Evolutionary conservation across 1,139 yeast genomes (phyloP).

Genomic region (Yamadazyma sp.): DNA sequence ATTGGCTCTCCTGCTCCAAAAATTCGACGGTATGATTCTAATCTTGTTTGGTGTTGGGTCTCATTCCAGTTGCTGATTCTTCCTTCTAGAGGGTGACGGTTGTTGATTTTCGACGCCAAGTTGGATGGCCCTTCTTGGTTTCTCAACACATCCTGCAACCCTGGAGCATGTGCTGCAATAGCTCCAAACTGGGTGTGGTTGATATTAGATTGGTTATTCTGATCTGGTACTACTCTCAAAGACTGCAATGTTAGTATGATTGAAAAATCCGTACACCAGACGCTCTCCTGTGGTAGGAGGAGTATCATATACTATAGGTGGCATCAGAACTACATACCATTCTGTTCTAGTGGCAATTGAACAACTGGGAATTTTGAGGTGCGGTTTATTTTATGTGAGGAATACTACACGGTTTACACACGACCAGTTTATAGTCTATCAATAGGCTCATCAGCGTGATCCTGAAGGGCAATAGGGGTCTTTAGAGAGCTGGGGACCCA

Average conservation of each 20-base stretch:
- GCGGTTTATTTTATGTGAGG: too few relatives aligned
- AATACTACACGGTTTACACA: background rate
- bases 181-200: slow-evolving; percentile 51
- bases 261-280: background rate
- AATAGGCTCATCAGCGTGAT: slow-evolving; percentile 6
- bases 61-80: slow-evolving; percentile 79
- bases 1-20: slow-evolving; percentile 95
- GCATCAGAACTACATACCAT: slow-evolving; percentile 4
- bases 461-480: slow-evolving; percentile 5
- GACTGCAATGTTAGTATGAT: slow-evolving; percentile 27
- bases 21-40: slow-evolving; percentile 78
- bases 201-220: slow-evolving; percentile 38
- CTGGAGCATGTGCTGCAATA: slow-evolving; percentile 61
- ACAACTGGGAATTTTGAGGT: background rate
- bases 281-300: background rate
- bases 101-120: slow-evolving; percentile 68
- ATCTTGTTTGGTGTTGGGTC: slow-evolving; percentile 64
- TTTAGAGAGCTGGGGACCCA: slow-evolving; percentile 49
- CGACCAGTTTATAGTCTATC: slow-evolving; percentile 4
- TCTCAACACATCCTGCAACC: slow-evolving; percentile 57
- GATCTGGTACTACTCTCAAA: slow-evolving; percentile 51
- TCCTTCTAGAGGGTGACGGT: slow-evolving; percentile 83
- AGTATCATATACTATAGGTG: too few relatives aligned
- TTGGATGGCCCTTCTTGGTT: slow-evolving; percentile 59
- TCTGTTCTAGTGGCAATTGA: slow-evolving; percentile 1